phyloP scores from a whole-genome alignment of 2,329 filamentous ascomycete species.

The Hymenoscyphus fructigenus region DNA sequence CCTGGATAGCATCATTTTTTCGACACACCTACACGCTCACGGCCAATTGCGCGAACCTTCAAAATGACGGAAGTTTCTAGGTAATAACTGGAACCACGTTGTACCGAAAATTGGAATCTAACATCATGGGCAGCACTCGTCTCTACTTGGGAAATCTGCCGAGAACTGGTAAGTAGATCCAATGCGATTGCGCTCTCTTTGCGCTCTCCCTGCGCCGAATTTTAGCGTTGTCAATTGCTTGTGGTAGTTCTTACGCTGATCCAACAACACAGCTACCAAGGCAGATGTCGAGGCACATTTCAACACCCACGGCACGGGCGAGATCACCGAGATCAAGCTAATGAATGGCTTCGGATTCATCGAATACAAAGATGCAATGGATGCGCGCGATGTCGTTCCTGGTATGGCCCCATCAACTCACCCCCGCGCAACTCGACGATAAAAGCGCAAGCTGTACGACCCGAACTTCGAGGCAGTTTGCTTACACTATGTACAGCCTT shows the following conservation, averaged over 20 bases:
- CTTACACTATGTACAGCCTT: conserved; percentile 38
- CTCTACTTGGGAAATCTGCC: conserved; percentile 98
- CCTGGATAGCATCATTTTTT: neutral
- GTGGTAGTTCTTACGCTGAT: conserved; percentile 19
- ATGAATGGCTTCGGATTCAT: conserved; percentile 99
- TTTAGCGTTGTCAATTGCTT: neutral
- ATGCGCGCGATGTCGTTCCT: conserved; percentile 96
- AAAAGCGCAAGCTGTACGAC: neutral
- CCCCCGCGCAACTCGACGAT: conserved; percentile 22
- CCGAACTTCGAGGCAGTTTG: neutral
- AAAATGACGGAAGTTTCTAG: conserved; percentile 76
- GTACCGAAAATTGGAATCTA: neutral
- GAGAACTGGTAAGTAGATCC: conserved; percentile 73
- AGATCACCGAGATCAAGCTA: conserved; percentile 98
- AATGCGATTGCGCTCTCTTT: neutral
- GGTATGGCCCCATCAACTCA: conserved; percentile 58
- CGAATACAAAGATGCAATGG: conserved; percentile 98
- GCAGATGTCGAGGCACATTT: conserved; percentile 96
- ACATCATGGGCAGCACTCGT: conserved; percentile 61
- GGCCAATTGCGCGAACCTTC: conserved; percentile 11
- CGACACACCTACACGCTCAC: neutral
- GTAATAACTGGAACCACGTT: neutral
- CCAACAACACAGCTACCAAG: conserved; percentile 74
- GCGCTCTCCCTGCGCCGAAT: neutral
- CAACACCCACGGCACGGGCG: conserved; percentile 90